Conservation (phyloP, 345 rosid species). For the Mercurialis annua region DNA sequence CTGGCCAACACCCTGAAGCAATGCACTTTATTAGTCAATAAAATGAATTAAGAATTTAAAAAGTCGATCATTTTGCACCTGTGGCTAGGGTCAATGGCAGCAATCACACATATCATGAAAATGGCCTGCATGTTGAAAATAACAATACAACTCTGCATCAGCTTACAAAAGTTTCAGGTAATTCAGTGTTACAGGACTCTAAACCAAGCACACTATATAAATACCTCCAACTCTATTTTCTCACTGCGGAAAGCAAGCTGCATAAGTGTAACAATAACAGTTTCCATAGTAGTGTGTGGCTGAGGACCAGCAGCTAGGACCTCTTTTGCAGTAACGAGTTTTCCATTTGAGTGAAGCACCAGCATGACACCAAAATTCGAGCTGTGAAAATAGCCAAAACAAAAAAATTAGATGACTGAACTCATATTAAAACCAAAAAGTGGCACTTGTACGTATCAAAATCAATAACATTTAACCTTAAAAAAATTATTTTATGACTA, state of each 20-base stretch:
- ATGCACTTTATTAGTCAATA: not conserved
- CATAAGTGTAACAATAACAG: slow-evolving; percentile 72
- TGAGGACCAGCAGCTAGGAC: slow-evolving; percentile 75
- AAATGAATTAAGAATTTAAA: slow-evolving; percentile 1
- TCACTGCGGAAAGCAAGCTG: slow-evolving; percentile 89
- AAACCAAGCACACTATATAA: slow-evolving; percentile 12
- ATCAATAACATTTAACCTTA: not conserved
- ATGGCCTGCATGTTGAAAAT: slow-evolving; percentile 57
- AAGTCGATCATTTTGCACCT: slow-evolving; percentile 42
- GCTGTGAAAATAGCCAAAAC: slow-evolving; percentile 35
- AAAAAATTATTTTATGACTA: not conserved
- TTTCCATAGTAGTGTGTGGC: slow-evolving; percentile 63
- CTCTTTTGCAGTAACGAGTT: slow-evolving; percentile 64
- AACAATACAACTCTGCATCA: not conserved
- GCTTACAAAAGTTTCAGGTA: not conserved
- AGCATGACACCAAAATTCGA: slow-evolving; percentile 67
- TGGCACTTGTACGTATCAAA: not conserved
- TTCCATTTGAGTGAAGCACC: slow-evolving; percentile 62
- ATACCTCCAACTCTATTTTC: slow-evolving; percentile 79
- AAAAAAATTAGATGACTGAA: not conserved
- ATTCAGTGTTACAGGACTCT: slow-evolving; percentile 1
- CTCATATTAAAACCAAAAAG: not conserved
- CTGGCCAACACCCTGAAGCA: slow-evolving; percentile 71
- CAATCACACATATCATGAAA: slow-evolving; percentile 77
- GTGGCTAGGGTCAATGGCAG: slow-evolving; percentile 75